phyloP scores from a whole-genome alignment of 2,329 filamentous ascomycete genomes.

The Epichloe gansuensis region DNA sequence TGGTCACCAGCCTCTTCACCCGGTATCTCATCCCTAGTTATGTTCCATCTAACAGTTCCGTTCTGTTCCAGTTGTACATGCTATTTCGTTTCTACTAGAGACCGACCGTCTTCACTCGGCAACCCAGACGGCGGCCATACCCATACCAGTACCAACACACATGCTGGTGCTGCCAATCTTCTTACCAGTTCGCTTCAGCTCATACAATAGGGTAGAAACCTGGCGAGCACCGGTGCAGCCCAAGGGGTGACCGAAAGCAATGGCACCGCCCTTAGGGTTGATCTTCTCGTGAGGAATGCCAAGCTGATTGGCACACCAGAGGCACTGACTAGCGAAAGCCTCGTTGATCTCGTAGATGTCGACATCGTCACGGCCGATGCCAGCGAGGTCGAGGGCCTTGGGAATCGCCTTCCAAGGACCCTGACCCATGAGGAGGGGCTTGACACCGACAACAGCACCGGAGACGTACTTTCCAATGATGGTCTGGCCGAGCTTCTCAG shows the following conservation, averaged over 20 bases:
- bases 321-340: conserved; percentile 88
- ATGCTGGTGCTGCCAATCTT: conserved; percentile 87
- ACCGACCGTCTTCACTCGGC: conserved; percentile 50
- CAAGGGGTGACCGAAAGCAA: conserved; percentile 89
- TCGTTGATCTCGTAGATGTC: conserved; percentile 99
- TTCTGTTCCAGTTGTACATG: neutral
- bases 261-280: conserved; percentile 93
- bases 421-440: conserved; percentile 88
- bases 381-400: conserved; percentile 76
- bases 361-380: conserved; percentile 76
- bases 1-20: neutral
- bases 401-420: conserved; percentile 95
- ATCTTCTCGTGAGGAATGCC: conserved; percentile 74
- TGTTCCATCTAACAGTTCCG: neutral
- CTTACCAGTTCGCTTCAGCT: conserved; percentile 72
- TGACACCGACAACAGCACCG: conserved; percentile 74
- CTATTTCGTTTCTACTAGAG: neutral
- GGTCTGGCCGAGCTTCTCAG: conserved; percentile 73
- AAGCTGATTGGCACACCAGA: conserved; percentile 87
- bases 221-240: conserved; percentile 91
- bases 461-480: conserved; percentile 89
- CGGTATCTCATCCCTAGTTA: neutral
- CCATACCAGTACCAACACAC: conserved; percentile 96
- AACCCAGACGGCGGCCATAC: conserved; percentile 94
- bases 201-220: conserved; percentile 81